A percentile compares a stretch with the other conserved stretches of the same genome.
phyloP scores from a whole-genome alignment of 1,284 basidiomycete species.

The Irpex sp. region DNA sequence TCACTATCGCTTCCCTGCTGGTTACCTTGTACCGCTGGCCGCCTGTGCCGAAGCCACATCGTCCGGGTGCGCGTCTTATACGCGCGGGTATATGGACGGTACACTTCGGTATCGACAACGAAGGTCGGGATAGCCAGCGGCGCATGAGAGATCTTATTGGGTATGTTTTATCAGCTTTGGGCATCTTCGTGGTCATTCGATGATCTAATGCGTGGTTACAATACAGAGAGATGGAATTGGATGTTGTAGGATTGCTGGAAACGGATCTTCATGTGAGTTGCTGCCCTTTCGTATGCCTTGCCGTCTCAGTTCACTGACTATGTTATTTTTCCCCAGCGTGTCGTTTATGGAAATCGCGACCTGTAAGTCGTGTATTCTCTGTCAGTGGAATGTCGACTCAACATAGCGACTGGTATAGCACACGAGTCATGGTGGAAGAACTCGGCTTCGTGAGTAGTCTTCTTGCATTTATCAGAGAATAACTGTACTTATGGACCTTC shows the following conservation, averaged over 20 bases:
- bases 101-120: conserved; percentile 86
- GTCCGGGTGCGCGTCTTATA: conserved; percentile 65
- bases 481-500: conserved; percentile 7
- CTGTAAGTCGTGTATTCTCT: conserved; percentile 44
- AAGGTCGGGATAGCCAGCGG: conserved; percentile 80
- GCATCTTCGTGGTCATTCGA: conserved; percentile 14
- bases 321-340: conserved; percentile 46
- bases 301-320: not conserved
- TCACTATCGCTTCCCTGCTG: conserved; percentile 49
- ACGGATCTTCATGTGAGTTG: conserved; percentile 78
- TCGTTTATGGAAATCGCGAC: conserved; percentile 89
- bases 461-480: not conserved
- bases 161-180: conserved; percentile 25
- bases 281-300: not conserved
- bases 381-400: not conserved
- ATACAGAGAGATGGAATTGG: conserved; percentile 73
- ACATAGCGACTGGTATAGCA: conserved; percentile 38
- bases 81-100: conserved; percentile 94
- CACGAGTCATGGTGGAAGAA: conserved; percentile 74
- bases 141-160: conserved; percentile 72
- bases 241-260: conserved; percentile 82
- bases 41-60: conserved; percentile 51
- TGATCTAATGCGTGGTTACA: not conserved
- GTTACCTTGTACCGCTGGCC: conserved; percentile 54
- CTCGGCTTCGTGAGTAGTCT: conserved; percentile 69